Percentiles rank a stretch among this genome's conserved stretches.
phyloP scores from a whole-genome alignment of 1,284 basidiomycete species.

The Schizophyllum amplum region DNA sequence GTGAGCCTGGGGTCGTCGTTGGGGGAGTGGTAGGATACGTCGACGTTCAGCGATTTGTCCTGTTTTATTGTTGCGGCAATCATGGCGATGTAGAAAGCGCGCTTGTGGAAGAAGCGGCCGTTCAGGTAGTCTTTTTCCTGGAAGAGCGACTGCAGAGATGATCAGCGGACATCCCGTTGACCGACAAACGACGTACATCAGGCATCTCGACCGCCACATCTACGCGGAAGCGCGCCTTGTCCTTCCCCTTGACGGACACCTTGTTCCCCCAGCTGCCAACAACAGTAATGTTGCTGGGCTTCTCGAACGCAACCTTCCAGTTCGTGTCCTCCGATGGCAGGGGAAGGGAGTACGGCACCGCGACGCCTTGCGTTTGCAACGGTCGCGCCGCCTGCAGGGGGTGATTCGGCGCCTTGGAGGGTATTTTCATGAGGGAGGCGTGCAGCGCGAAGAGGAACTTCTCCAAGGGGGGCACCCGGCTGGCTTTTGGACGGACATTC shows the following conservation, averaged over 20 bases:
- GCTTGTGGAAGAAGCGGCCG: conserved; percentile 88
- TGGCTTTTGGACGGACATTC: conserved; percentile 64
- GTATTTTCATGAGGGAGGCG: conserved; percentile 47
- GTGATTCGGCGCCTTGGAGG: conserved; percentile 50
- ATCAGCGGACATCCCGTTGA: background rate
- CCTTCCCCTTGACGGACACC: conserved; percentile 57
- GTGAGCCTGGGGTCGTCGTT: conserved; percentile 63
- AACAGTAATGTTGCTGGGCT: conserved; percentile 56
- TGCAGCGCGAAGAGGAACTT: conserved; percentile 58
- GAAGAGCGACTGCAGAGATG: conserved; percentile 55
- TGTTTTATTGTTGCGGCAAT: conserved; percentile 61
- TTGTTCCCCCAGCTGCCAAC: conserved; percentile 75
- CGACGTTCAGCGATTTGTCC: conserved; percentile 41
- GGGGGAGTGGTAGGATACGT: conserved; percentile 53
- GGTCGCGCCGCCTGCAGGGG: conserved; percentile 54
- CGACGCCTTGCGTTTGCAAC: conserved; percentile 41
- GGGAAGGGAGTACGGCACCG: conserved; percentile 60
- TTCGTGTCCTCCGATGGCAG: conserved; percentile 62
- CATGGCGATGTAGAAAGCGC: conserved; percentile 83
- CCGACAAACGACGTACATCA: conserved; percentile 38
- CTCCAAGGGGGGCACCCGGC: conserved; percentile 48
- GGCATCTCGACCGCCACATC: conserved; percentile 89
- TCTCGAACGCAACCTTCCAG: conserved; percentile 70
- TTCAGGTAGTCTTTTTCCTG: conserved; percentile 95
- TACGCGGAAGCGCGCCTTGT: conserved; percentile 58